These are phyloP conservation scores for Suaeda aralocaspica DNA, from an alignment of 148 eudicot genomes.

Conservation along the genomic window DNA sequence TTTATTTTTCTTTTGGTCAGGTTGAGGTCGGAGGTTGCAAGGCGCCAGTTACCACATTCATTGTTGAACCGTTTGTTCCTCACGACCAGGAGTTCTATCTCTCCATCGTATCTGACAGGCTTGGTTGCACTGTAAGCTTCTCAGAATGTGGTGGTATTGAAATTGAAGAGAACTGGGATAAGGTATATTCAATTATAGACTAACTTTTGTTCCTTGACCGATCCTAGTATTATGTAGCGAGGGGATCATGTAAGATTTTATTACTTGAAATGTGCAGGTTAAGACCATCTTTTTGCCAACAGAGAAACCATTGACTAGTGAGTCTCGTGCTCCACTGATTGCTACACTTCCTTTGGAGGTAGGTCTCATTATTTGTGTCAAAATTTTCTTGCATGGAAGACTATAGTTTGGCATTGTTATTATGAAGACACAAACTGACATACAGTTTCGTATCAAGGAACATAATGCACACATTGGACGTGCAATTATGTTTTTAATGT, in stretches of 20 bases:
- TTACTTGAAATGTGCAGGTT: conserved; percentile 40
- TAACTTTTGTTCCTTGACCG: conserved; percentile 11
- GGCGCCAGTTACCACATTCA: conserved; percentile 74
- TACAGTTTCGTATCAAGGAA: not conserved
- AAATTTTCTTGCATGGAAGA: not conserved
- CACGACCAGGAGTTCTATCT: conserved; percentile 75
- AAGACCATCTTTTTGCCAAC: conserved; percentile 64
- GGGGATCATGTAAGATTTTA: not conserved
- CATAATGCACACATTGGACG: not conserved
- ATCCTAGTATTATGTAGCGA: not conserved
- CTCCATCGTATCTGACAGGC: conserved; percentile 67
- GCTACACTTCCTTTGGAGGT: conserved; percentile 88
- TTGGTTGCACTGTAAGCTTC: conserved; percentile 64
- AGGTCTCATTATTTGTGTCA: conserved; percentile 7
- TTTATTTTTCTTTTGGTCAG: conserved; percentile 27
- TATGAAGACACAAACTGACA: not conserved
- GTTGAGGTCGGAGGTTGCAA: conserved; percentile 83
- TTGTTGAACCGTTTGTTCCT: conserved; percentile 78
- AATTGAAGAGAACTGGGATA: conserved; percentile 90
- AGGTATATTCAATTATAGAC: conserved; percentile 34
- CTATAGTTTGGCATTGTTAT: not conserved
- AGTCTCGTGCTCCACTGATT: conserved; percentile 68
- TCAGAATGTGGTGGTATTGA: conserved; percentile 94
- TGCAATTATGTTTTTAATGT: not conserved
- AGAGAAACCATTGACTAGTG: conserved; percentile 47